phyloP scores from a whole-genome alignment of 495 filamentous ascomycete genomes.

The Tirmania nivea region DNA sequence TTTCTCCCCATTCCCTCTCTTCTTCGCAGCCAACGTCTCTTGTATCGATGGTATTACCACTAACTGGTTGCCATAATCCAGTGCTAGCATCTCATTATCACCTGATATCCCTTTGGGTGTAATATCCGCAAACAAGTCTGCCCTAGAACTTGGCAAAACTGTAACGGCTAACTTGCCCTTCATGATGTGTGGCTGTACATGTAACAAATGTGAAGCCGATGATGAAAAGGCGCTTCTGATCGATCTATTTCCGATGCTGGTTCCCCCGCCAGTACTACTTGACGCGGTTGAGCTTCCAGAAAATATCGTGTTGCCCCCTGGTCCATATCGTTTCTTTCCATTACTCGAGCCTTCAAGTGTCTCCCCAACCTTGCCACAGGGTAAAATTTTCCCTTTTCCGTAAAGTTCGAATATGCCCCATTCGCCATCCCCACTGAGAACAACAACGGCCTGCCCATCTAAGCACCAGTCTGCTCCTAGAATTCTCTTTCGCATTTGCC shows the following conservation, averaged over 20 bases:
- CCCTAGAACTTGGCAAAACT: neutral
- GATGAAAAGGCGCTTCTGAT: neutral
- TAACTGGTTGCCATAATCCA: neutral
- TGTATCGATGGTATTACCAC: neutral
- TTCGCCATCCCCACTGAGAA: conserved; percentile 61
- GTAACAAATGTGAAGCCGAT: neutral
- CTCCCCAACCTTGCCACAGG: neutral
- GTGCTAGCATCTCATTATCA: neutral
- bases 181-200: neutral
- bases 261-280: neutral
- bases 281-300: neutral
- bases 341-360: neutral
- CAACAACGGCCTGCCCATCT: conserved; percentile 54
- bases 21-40: neutral
- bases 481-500: conserved; percentile 41
- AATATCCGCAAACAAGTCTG: neutral
- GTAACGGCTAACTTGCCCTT: neutral
- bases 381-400: conserved; percentile 18
- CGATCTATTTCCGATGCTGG: neutral
- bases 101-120: neutral
- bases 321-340: neutral
- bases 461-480: conserved; percentile 67
- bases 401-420: conserved; percentile 90
- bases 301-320: neutral
- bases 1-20: neutral